Percentiles rank a stretch among this genome's conserved stretches.
Evolutionary conservation across 169 alveolate species (phyloP).

Genomic region (Plasmodium gallinaceum): DNA sequence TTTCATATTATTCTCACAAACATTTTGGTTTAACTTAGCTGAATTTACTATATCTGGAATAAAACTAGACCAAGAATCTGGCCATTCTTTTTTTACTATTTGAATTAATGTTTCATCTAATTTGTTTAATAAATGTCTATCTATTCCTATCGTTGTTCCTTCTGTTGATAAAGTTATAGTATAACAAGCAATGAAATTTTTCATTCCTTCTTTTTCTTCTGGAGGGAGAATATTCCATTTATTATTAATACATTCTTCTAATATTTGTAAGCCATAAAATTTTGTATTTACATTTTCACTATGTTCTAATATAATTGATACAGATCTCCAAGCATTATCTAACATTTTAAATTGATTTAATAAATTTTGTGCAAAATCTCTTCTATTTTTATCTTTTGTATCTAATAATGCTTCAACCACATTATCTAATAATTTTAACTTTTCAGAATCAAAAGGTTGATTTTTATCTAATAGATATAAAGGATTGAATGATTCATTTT

Average conservation of each 20-base stretch:
- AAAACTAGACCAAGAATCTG: constrained; percentile 98
- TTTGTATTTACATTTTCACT: constrained; percentile 90
- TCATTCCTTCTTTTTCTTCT: constrained; percentile 90
- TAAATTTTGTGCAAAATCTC: constrained; percentile 91
- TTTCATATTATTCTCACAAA: constrained; percentile 98
- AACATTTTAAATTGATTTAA: constrained; percentile 89
- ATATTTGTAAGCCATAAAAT: constrained; percentile 90
- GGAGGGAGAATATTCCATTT: constrained; percentile 92
- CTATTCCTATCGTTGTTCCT: constrained; percentile 85
- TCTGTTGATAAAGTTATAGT: constrained; percentile 85
- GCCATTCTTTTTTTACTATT: constrained; percentile 98
- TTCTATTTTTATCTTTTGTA: constrained; percentile 81
- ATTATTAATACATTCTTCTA: constrained; percentile 90
- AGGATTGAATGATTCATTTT: constrained; percentile 82
- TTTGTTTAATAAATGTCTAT: constrained; percentile 89
- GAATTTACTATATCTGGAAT: constrained; percentile 98
- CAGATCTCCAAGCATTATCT: constrained; percentile 93
- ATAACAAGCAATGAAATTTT: constrained; percentile 89
- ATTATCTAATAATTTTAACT: constrained; percentile 89
- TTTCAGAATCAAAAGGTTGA: constrained; percentile 89
- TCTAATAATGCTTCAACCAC: constrained; percentile 93
- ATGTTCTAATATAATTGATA: constrained; percentile 89
- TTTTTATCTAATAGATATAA: constrained; percentile 87
- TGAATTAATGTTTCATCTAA: constrained; percentile 90
- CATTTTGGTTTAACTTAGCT: constrained; percentile 93